Evolutionary conservation across 129 eudicot genomes (phyloP).

Genomic region (sunflower (Helianthus annuus)): DNA sequence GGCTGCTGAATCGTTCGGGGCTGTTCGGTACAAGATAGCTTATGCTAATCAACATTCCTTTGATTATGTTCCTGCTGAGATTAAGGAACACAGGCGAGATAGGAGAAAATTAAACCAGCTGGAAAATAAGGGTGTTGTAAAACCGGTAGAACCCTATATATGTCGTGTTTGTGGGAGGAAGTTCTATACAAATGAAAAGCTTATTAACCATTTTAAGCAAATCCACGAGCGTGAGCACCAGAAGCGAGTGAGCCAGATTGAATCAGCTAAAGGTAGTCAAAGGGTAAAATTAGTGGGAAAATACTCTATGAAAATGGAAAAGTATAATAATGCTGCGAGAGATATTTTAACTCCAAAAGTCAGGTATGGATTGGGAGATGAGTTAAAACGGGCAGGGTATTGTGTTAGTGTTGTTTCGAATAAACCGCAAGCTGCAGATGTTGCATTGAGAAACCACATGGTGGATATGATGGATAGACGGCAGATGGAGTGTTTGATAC

Average conservation of each 20-base stretch:
- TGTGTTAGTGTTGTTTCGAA: slow-evolving; percentile 68
- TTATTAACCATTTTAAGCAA: slow-evolving; percentile 71
- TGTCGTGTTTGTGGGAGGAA: slow-evolving; percentile 84
- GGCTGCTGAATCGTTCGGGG: too few relatives aligned
- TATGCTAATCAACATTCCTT: slow-evolving; percentile 59
- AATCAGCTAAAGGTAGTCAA: slow-evolving; percentile 64
- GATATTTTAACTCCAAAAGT: slow-evolving; percentile 65
- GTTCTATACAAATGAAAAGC: slow-evolving; percentile 55
- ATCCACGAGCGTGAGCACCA: slow-evolving; percentile 78
- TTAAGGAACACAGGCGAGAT: slow-evolving; percentile 49
- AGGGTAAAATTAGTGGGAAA: slow-evolving; percentile 67
- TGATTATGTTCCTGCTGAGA: slow-evolving; percentile 54
- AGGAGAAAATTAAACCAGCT: slow-evolving; percentile 41
- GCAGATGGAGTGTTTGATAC: slow-evolving; percentile 56
- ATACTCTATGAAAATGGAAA: slow-evolving; percentile 66
- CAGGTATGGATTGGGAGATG: slow-evolving; percentile 82
- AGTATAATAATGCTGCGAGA: slow-evolving; percentile 64
- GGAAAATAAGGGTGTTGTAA: slow-evolving; percentile 58
- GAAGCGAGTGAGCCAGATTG: slow-evolving; percentile 70
- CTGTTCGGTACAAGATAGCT: too few relatives aligned
- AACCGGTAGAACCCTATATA: slow-evolving; percentile 48
- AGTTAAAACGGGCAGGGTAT: slow-evolving; percentile 78
- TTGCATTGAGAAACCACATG: slow-evolving; percentile 56
- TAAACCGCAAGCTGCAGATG: slow-evolving; percentile 70
- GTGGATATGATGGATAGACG: slow-evolving; percentile 79